phyloP scores from a whole-genome alignment of 305 asterid species.

The Caryopteris hybrid region DNA sequence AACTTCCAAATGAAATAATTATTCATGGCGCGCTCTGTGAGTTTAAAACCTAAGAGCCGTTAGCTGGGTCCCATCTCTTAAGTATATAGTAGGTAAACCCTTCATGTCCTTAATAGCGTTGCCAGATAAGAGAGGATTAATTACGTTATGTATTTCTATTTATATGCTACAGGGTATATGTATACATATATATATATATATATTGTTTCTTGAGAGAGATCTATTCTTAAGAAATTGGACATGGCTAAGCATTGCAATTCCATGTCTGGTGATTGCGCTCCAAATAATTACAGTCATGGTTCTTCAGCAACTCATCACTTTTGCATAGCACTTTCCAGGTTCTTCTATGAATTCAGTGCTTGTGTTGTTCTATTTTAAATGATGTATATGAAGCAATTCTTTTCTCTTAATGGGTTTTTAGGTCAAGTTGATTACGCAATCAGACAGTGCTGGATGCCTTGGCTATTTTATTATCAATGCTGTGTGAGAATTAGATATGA shows the following conservation, averaged over 20 bases:
- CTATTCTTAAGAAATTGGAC: slow-evolving; percentile 1
- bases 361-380: not conserved
- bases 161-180: not conserved
- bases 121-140: not conserved
- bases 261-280: not conserved
- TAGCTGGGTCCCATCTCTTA: not conserved
- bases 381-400: not conserved
- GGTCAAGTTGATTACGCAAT: slow-evolving; percentile 4
- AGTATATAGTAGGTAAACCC: not conserved
- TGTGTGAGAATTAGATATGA: not conserved
- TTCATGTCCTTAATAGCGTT: not conserved
- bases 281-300: not conserved
- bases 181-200: too few species aligned
- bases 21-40: too few species aligned
- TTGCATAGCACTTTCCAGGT: slow-evolving; percentile 11
- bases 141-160: not conserved
- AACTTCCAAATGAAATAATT: not conserved
- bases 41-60: too few species aligned
- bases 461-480: not conserved
- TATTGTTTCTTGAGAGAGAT: not conserved
- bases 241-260: not conserved
- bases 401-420: not conserved
- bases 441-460: not conserved
- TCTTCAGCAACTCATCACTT: slow-evolving; percentile 1
- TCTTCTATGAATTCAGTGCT: not conserved